Evolutionary conservation across 2,329 filamentous ascomycete species (phyloP), one percentile per base, ranked within the genome.

Genomic region (Aspergillus puulaauensis): DNA sequence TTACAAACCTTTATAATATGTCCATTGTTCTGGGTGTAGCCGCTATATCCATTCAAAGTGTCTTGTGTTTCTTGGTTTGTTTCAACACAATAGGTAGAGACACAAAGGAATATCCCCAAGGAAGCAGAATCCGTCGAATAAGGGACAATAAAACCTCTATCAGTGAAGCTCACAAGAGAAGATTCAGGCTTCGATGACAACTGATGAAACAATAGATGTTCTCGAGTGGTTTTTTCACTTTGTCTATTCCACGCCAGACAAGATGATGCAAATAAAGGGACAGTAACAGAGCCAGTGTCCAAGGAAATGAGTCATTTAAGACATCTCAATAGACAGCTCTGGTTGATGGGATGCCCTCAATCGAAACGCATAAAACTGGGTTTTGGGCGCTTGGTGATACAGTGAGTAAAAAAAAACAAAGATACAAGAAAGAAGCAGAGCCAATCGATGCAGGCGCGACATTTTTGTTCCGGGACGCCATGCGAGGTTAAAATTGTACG

Each of bases 371-470:
- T 52, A n/a, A 47, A 40, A 46, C 55, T 48, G 33, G 37, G 24
- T 50, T 49, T 4, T 40, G 44, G 47, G 61, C 63, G 63, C 61
- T 52, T 61, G 57, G 40, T 27, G 50, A 48, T 24, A 60, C 48
- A 52, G 12, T 15, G 21, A 21, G 46, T 40, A 39, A 53, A 48
- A 43, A 43, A 35, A 49, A 15, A 46, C 23, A 48, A 40, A 44
- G 47, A 41, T 37, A 21, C 31, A 39, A 53, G 61, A 46, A 43
- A 53, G 35, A 47, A 41, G 7, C 43, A 58, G 39, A 56, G 52
- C 64, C 64, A 66, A 66, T 64, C 55, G 59, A 60, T 57, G 19
- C 19, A 41, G 11, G 5, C 17, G 19, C 19, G 4, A 44, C n/a
- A 31, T 41, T 43, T 24, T 48, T 39, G 8, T 19, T 40, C 47